These are phyloP conservation scores for Calvatia gigantea DNA, from an alignment of 768 basidiomycete genomes.

Conservation along the genomic window DNA sequence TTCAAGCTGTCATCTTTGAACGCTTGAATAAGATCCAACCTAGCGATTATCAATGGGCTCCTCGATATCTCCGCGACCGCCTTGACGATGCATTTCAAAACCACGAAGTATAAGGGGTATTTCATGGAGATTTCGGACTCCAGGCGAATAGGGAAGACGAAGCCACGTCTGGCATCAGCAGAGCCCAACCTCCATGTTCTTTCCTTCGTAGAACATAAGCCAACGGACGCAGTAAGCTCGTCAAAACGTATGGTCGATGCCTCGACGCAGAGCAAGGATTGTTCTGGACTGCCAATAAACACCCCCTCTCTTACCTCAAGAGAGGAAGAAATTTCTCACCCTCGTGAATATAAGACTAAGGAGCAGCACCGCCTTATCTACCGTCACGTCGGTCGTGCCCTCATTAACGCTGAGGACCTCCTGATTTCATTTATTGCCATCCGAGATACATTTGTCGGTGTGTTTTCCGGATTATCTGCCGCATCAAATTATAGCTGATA, in stretches of 20 bases:
- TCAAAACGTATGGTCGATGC: background rate
- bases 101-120: background rate
- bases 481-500: background rate
- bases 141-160: background rate
- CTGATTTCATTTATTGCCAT: background rate
- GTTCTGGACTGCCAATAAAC: background rate
- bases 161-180: background rate
- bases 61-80: background rate
- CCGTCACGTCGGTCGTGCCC: background rate
- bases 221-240: background rate
- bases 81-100: background rate
- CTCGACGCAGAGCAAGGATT: background rate
- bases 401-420: constrained; percentile 26
- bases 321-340: too few relatives aligned
- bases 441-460: background rate
- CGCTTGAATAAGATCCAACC: background rate
- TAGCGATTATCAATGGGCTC: background rate
- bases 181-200: background rate
- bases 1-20: constrained; percentile 14
- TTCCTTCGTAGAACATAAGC: background rate
- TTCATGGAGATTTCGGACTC: background rate
- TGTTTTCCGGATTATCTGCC: background rate
- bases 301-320: background rate
- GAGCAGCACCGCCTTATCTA: background rate
- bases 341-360: background rate